Percentiles rank a stretch among this genome's conserved stretches.
Conservation (phyloP, 2,329 filamentous ascomycete genomes). For the Apiospora saccharicola region DNA sequence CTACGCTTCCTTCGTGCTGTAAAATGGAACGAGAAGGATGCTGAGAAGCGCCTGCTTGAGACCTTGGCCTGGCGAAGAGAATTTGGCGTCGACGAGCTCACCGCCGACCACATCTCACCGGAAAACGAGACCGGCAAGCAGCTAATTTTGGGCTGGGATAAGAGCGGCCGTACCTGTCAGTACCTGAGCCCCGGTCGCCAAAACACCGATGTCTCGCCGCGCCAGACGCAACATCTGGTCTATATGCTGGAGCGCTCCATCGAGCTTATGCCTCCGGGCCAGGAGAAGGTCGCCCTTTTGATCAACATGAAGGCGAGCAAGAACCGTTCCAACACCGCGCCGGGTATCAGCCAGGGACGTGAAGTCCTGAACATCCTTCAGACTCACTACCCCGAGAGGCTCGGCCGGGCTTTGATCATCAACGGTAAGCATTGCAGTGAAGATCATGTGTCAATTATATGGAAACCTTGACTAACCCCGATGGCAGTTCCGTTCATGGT, state of each 20-base stretch:
- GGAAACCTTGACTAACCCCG: slow-evolving; percentile 28
- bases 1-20: slow-evolving; percentile 92
- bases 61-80: slow-evolving; percentile 91
- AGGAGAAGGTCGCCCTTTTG: slow-evolving; percentile 85
- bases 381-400: slow-evolving; percentile 91
- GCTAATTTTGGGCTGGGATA: slow-evolving; percentile 87
- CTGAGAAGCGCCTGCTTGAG: slow-evolving; percentile 78
- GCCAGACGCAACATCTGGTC: slow-evolving; percentile 92
- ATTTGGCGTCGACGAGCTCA: slow-evolving; percentile 82
- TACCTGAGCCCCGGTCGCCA: slow-evolving; percentile 90
- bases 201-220: slow-evolving; percentile 86
- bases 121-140: slow-evolving; percentile 99
- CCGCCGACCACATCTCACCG: slow-evolving; percentile 85
- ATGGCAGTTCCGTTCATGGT: slow-evolving; percentile 85
- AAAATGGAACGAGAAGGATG: slow-evolving; percentile 83
- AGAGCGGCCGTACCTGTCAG: slow-evolving; percentile 82
- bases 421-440: slow-evolving; percentile 67
- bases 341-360: slow-evolving; percentile 77
- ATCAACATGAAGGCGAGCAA: slow-evolving; percentile 91
- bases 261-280: slow-evolving; percentile 84
- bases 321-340: slow-evolving; percentile 74
- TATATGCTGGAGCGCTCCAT: slow-evolving; percentile 94
- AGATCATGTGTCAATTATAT: background rate
- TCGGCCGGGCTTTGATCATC: slow-evolving; percentile 88
- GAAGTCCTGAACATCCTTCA: slow-evolving; percentile 92